A percentile compares a stretch with the other conserved stretches of the same genome.
Conservation (phyloP, 2,329 filamentous ascomycete species). For the Rhinocladiella similis region DNA sequence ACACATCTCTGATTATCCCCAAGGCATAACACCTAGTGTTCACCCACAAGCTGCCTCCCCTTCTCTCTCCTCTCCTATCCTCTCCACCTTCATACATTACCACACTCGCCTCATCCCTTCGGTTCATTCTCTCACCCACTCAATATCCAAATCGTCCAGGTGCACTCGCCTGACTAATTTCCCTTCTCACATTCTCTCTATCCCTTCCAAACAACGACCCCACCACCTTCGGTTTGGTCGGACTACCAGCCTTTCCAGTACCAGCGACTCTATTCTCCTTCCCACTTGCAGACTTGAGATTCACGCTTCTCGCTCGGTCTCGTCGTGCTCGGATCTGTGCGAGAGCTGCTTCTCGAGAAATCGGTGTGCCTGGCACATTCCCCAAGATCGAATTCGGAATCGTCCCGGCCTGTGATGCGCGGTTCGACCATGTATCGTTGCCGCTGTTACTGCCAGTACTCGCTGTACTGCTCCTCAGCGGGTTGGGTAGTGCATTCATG, state of each 20-base stretch:
- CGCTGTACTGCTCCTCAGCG: neutral
- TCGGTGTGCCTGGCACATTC: slow-evolving; percentile 42
- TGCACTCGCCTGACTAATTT: slow-evolving; percentile 25
- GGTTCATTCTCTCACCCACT: neutral
- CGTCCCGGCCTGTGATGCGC: slow-evolving; percentile 3
- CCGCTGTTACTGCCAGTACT: neutral
- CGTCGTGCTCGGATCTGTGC: slow-evolving; percentile 51
- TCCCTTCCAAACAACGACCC: slow-evolving; percentile 10
- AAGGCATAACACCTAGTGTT: too few species aligned
- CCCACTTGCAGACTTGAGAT: slow-evolving; percentile 30
- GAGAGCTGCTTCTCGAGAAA: slow-evolving; percentile 49
- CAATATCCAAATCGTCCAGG: slow-evolving; percentile 21
- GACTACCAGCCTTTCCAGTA: slow-evolving; percentile 8
- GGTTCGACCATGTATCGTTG: neutral
- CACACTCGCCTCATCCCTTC: neutral
- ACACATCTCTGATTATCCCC: too few species aligned
- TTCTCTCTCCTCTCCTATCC: neutral
- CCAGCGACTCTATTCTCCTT: neutral
- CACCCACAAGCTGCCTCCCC: too few species aligned
- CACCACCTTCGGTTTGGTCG: slow-evolving; percentile 15
- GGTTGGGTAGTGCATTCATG: slow-evolving; percentile 9
- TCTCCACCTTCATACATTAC: neutral
- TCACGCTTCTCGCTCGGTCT: slow-evolving; percentile 44
- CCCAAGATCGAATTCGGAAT: slow-evolving; percentile 23
- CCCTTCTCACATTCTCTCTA: slow-evolving; percentile 15